Percentiles rank a stretch among this genome's conserved stretches.
Conservation (phyloP, 31 red algal species). For the Odonthalia washingtoniensis region DNA sequence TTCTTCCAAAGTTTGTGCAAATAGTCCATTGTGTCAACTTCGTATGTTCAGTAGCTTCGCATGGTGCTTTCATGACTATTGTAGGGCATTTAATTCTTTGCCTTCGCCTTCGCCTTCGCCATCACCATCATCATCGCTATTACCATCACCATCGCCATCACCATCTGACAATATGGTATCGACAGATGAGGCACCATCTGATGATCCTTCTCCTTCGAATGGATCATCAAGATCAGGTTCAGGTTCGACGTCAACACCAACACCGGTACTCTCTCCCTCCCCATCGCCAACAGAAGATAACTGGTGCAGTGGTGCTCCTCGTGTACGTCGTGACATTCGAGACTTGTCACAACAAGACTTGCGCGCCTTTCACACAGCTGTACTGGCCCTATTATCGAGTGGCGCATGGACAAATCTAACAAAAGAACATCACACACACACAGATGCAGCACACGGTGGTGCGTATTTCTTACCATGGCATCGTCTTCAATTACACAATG, state of each 20-base stretch:
- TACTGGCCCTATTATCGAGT: constrained; percentile 31
- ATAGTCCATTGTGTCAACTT: constrained; percentile 28
- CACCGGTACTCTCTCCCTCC: too few species aligned
- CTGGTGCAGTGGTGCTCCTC: constrained; percentile 48
- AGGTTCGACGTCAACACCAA: too few species aligned
- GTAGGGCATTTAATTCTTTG: constrained; percentile 23
- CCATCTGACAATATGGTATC: neutral
- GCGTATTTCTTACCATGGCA: constrained; percentile 78
- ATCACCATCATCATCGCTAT: constrained; percentile 11
- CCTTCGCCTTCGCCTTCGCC: constrained; percentile 37
- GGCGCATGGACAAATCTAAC: constrained; percentile 62
- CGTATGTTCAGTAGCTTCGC: constrained; percentile 42
- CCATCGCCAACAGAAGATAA: too few species aligned
- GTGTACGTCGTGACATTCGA: constrained; percentile 59
- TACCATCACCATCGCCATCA: neutral
- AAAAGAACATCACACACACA: constrained; percentile 42
- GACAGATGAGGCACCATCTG: too few species aligned
- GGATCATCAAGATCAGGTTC: too few species aligned
- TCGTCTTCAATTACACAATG: constrained; percentile 54
- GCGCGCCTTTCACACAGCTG: constrained; percentile 45
- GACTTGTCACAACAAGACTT: constrained; percentile 54
- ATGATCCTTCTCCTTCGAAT: too few species aligned
- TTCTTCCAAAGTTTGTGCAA: neutral
- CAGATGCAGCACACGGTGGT: constrained; percentile 62
- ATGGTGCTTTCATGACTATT: constrained; percentile 51